Percentiles rank a stretch among this genome's conserved stretches.
Conservation (phyloP, 2,329 filamentous ascomycete species). For the Plectosphaerella sp. region DNA sequence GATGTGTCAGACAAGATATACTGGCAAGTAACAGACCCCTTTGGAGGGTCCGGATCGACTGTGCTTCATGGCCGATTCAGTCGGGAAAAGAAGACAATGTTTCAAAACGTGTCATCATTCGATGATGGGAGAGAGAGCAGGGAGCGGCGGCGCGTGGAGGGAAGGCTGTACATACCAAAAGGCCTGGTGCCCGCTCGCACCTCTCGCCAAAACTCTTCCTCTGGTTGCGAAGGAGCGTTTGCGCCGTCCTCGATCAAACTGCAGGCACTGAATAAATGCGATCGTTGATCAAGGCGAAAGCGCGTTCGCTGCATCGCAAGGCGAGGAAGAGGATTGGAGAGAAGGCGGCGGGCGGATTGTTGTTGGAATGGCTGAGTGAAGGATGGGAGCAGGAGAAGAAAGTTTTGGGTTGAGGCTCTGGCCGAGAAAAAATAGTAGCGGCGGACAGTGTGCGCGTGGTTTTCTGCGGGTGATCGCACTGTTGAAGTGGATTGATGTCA, state of each 20-base stretch:
- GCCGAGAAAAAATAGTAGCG: slow-evolving; percentile 4
- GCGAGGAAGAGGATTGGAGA: not conserved
- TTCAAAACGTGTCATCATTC: slow-evolving; percentile 66
- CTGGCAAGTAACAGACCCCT: slow-evolving; percentile 85
- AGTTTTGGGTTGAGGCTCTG: slow-evolving; percentile 14
- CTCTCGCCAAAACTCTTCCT: not conserved
- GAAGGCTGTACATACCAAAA: slow-evolving; percentile 2
- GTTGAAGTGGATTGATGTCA: not conserved
- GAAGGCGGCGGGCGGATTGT: not conserved
- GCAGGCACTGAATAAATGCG: not conserved
- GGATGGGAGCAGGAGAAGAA: slow-evolving; percentile 10
- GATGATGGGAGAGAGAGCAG: slow-evolving; percentile 15
- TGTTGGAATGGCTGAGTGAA: slow-evolving; percentile 3
- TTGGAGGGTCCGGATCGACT: slow-evolving; percentile 61
- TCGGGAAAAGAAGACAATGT: slow-evolving; percentile 80
- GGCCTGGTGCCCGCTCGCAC: not conserved
- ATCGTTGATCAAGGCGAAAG: not conserved
- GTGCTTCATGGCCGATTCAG: slow-evolving; percentile 86
- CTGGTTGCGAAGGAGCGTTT: not conserved
- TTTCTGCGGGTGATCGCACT: not conserved
- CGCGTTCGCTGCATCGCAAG: not conserved
- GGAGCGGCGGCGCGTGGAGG: slow-evolving; percentile 3
- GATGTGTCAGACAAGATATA: slow-evolving; percentile 69
- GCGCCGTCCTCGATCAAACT: not conserved
- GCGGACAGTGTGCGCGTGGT: not conserved